Conservation (phyloP, 2,329 filamentous ascomycete genomes). For the Chaetomium strumarium region DNA sequence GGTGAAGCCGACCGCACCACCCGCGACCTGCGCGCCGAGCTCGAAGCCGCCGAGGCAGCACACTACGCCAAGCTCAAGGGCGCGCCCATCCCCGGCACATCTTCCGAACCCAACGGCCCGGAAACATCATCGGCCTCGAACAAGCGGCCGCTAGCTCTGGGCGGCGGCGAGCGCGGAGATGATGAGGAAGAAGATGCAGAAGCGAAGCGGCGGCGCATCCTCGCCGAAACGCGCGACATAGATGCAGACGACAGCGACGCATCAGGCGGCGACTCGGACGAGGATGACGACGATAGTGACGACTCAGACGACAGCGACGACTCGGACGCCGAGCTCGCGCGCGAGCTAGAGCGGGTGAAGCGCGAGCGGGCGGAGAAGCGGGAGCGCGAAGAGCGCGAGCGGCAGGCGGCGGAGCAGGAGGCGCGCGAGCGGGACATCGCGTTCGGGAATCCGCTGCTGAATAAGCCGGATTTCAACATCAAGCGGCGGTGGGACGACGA, state of each 20-base stretch:
- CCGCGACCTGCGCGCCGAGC: conserved; percentile 82
- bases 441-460: conserved; percentile 84
- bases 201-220: conserved; percentile 75
- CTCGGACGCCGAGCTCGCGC: conserved; percentile 80
- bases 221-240: conserved; percentile 82
- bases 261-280: conserved; percentile 47
- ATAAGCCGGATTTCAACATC: conserved; percentile 81
- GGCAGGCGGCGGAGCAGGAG: conserved; percentile 74
- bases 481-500: conserved; percentile 97
- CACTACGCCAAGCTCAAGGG: conserved; percentile 83
- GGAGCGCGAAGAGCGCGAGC: conserved; percentile 75
- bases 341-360: conserved; percentile 92
- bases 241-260: conserved; percentile 63
- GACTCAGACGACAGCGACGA: conserved; percentile 68
- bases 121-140: conserved; percentile 31
- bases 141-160: conserved; percentile 61
- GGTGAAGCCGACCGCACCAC: conserved; percentile 62
- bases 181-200: conserved; percentile 61
- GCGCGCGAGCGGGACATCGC: conserved; percentile 84
- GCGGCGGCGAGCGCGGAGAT: conserved; percentile 32
- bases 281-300: conserved; percentile 51
- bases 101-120: conserved; percentile 37
- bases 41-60: conserved; percentile 79
- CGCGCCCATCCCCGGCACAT: conserved; percentile 38
- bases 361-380: conserved; percentile 75